A percentile compares a stretch with the other conserved stretches of the same genome.
Evolutionary conservation across 805 yeast species (phyloP).

Genomic region (Scheffersomyces ergatensis): DNA sequence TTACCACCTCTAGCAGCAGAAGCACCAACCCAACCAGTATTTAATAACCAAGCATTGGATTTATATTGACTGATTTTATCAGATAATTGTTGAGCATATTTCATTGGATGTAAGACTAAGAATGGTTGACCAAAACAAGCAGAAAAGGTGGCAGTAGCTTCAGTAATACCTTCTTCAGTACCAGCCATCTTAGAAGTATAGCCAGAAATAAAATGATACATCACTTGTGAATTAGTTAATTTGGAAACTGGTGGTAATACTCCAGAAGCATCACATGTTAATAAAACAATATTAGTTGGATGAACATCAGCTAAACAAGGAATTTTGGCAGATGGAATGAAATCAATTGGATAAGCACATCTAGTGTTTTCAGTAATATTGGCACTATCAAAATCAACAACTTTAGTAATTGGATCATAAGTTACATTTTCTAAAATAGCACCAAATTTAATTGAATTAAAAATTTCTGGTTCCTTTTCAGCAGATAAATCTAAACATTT

Average conservation of each 20-base stretch:
- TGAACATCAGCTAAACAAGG: constrained; percentile 90
- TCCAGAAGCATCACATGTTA: constrained; percentile 98
- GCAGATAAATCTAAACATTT: constrained; percentile 86
- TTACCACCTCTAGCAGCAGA: constrained; percentile 91
- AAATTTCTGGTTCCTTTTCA: constrained; percentile 97
- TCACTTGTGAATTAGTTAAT: constrained; percentile 90
- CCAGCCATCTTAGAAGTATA: constrained; percentile 99
- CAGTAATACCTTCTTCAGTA: constrained; percentile 97
- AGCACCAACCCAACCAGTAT: constrained; percentile 98
- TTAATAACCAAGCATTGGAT: constrained; percentile 93
- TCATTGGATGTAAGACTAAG: constrained; percentile 97
- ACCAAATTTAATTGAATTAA: constrained; percentile 91
- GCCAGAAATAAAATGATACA: constrained; percentile 98
- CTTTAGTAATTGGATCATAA: constrained; percentile 74
- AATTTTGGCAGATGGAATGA: constrained; percentile 91
- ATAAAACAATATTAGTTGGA: constrained; percentile 86
- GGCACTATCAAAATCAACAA: constrained; percentile 80
- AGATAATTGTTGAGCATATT: constrained; percentile 92
- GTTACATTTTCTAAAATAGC: constrained; percentile 91
- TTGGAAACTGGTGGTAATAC: constrained; percentile 96
- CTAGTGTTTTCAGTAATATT: constrained; percentile 95
- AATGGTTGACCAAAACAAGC: constrained; percentile 99
- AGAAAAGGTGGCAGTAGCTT: constrained; percentile 96
- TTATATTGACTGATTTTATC: constrained; percentile 87
- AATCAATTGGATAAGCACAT: constrained; percentile 98